Conservation (phyloP, 1,139 yeast genomes). For the Debaryomyces udenii region DNA sequence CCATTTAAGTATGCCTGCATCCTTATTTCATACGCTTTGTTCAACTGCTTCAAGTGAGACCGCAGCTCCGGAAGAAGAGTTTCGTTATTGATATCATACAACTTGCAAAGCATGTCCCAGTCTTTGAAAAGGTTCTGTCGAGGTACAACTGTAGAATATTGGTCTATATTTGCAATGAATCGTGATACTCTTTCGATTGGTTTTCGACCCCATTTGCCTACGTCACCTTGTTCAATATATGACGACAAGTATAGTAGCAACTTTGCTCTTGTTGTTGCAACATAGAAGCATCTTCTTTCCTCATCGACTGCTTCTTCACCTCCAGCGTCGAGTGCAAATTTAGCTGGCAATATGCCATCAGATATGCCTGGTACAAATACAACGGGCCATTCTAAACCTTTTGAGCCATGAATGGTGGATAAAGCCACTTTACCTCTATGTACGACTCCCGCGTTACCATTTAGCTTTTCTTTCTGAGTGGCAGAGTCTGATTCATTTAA, state of each 20-base stretch:
- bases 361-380: constrained; percentile 78
- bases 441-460: background rate
- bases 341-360: constrained; percentile 62
- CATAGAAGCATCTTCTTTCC: constrained; percentile 83
- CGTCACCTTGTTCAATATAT: constrained; percentile 27
- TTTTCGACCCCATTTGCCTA: constrained; percentile 23
- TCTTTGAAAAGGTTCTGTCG: constrained; percentile 24
- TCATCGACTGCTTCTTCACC: constrained; percentile 55
- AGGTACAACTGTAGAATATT: background rate
- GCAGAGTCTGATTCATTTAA: constrained; percentile 44
- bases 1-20: constrained; percentile 18
- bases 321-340: constrained; percentile 37
- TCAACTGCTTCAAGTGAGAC: constrained; percentile 69
- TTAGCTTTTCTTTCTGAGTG: constrained; percentile 19
- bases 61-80: constrained; percentile 10
- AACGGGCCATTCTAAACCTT: constrained; percentile 94
- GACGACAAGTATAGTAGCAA: constrained; percentile 39
- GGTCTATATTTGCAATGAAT: constrained; percentile 23
- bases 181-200: constrained; percentile 32
- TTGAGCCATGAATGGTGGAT: constrained; percentile 88
- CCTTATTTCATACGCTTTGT: constrained; percentile 41
- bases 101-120: constrained; percentile 17
- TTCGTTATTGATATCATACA: constrained; percentile 23
- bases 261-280: constrained; percentile 86
- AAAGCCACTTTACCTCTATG: constrained; percentile 37